Evolutionary conservation across 768 basidiomycete species (phyloP), one percentile per base, ranked within the genome.

Genomic region (Gloeostereum incarnatum): DNA sequence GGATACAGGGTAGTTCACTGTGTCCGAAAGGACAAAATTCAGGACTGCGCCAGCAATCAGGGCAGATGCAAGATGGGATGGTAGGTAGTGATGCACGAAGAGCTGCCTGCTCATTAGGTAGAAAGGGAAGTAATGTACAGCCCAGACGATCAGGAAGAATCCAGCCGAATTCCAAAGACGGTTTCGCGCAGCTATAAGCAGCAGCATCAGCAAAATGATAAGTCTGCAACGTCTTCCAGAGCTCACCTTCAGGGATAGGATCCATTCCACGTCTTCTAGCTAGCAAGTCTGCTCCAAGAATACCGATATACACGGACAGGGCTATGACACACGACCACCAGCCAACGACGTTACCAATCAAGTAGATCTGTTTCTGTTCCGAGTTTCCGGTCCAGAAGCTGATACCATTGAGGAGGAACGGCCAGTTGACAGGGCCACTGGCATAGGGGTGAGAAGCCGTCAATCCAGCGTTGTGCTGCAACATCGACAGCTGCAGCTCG

Each of bases 381-480:
- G 82, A 81, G 40, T 71, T 80, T 49, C 87, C 71, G 4, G 96
- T 99, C 96, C 96, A 99, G 72, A 98, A 98, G 54, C 90, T 93
- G 64, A 99, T 98, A 35, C 96, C 96, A 45, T 70, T 89, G 20
- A 97, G 61, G 26, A 92, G 73, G 79, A 98, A 98, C 5, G 96
- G 96, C 96, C 96, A 99, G 56, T 94, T 92, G 61, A 97, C 81
- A 4, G 96, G 92, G n/a, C 71, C 71, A 42, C 86, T 88, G 3
- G 96, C 92, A 56, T 99, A 99, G 29, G 96, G 96, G 55, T 99
- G 96, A 3, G 85, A 87, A n/a, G 91, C 87, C 18, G 91, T 94
- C 46, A 99, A 68, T 16, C 92, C 96, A n/a, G 96, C 93, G 51
- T 99, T 99, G 66, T 99, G 96, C 55, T 96, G 91, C 47, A 98